phyloP scores from a whole-genome alignment of 306 rosid species.

The Heteromeles arbutifolia region DNA sequence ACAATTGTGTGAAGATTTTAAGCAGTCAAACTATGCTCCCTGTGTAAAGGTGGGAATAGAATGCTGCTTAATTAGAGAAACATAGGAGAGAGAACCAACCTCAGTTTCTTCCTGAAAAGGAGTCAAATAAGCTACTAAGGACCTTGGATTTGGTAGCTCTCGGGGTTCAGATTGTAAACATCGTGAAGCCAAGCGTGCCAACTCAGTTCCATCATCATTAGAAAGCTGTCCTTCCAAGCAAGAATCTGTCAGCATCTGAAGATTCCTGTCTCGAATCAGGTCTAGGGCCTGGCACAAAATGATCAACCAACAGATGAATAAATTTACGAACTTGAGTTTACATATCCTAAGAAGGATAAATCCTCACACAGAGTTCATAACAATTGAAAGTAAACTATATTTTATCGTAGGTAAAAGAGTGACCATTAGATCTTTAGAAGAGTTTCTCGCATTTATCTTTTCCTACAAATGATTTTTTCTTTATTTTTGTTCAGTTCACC shows the following conservation, averaged over 20 bases:
- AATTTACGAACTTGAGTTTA: background rate
- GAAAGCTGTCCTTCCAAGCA: slow-evolving; percentile 75
- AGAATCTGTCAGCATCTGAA: slow-evolving; percentile 84
- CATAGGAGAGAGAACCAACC: too few species aligned
- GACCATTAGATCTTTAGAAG: background rate
- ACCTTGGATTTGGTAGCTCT: slow-evolving; percentile 68
- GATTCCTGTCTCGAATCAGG: slow-evolving; percentile 70
- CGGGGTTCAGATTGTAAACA: slow-evolving; percentile 80
- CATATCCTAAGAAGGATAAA: background rate
- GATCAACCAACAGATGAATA: slow-evolving; percentile 16
- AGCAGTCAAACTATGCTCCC: too few species aligned
- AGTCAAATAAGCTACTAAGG: too few species aligned
- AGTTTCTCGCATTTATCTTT: background rate
- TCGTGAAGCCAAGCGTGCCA: slow-evolving; percentile 64
- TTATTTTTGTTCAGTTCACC: background rate
- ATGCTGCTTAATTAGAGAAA: too few species aligned
- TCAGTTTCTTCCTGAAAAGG: too few species aligned
- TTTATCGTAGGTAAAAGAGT: background rate
- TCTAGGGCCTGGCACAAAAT: slow-evolving; percentile 60
- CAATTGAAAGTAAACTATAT: background rate
- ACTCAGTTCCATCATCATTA: slow-evolving; percentile 72
- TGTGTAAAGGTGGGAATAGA: too few species aligned
- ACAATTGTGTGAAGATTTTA: background rate
- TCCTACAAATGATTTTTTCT: background rate
- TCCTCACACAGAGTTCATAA: background rate